phyloP scores from a whole-genome alignment of 169 alveolate genomes.

The Plasmodium coatneyi region DNA sequence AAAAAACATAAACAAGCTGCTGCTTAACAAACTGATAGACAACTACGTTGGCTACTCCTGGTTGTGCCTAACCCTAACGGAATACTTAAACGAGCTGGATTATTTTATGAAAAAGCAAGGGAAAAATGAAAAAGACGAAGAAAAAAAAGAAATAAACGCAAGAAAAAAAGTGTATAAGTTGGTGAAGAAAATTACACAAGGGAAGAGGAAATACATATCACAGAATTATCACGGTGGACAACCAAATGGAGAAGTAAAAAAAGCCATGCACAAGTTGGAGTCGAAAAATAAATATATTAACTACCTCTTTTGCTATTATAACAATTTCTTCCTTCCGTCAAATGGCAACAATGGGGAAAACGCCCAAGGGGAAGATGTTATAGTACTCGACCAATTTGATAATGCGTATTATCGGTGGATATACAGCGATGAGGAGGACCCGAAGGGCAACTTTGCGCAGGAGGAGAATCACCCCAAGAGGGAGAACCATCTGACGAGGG shows the following conservation, averaged over 20 bases:
- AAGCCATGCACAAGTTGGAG: background rate
- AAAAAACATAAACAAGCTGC: slow-evolving; percentile 79
- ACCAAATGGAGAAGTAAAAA: background rate
- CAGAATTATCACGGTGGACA: background rate
- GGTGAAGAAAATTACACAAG: slow-evolving; percentile 11
- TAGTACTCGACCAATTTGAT: background rate
- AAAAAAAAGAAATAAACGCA: slow-evolving; percentile 1
- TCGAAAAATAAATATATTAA: slow-evolving; percentile 15
- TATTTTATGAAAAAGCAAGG: background rate
- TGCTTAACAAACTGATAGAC: slow-evolving; percentile 82
- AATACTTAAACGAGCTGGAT: slow-evolving; percentile 44
- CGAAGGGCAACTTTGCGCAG: background rate
- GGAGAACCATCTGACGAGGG: background rate
- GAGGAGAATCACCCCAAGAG: background rate
- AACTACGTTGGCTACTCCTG: slow-evolving; percentile 86
- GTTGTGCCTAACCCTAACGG: slow-evolving; percentile 79
- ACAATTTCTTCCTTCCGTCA: background rate
- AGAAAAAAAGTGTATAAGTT: slow-evolving; percentile 12
- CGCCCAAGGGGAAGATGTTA: background rate
- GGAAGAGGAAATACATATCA: background rate
- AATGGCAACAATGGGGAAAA: background rate
- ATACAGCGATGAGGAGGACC: slow-evolving; percentile 9
- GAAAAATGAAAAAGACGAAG: background rate
- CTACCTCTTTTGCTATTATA: slow-evolving; percentile 41
- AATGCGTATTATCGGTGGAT: slow-evolving; percentile 17